phyloP scores from a whole-genome alignment of 1,284 basidiomycete genomes.

The Macrocybe sp. region DNA sequence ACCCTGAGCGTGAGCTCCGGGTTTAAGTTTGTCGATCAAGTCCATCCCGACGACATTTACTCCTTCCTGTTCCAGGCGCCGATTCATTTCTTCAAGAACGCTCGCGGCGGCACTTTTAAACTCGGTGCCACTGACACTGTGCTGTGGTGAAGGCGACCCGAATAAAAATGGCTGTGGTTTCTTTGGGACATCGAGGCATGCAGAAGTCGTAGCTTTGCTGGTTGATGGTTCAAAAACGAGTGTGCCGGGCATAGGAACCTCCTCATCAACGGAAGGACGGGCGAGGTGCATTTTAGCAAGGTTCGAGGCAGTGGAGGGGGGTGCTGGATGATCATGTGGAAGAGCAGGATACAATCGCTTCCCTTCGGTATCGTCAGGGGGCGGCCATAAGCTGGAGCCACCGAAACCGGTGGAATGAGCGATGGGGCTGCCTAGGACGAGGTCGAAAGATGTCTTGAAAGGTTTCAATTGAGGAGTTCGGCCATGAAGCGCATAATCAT shows the following conservation, averaged over 20 bases:
- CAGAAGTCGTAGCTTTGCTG: conserved; percentile 8
- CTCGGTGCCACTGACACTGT: conserved; percentile 53
- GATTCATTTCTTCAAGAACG: conserved; percentile 76
- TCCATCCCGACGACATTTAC: conserved; percentile 37
- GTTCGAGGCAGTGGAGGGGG: conserved; percentile 8
- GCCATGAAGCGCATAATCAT: conserved; percentile 7
- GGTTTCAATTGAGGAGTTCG: conserved; percentile 58
- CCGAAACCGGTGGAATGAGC: conserved; percentile 17
- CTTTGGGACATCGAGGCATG: conserved; percentile 6
- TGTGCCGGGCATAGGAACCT: conserved; percentile 17
- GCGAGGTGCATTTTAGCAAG: conserved; percentile 3
- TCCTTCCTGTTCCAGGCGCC: conserved; percentile 49
- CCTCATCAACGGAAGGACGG: conserved; percentile 5
- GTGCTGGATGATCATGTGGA: conserved; percentile 36
- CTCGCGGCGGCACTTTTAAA: conserved; percentile 57
- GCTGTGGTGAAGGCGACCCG: conserved; percentile 61
- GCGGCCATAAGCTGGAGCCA: conserved; percentile 38
- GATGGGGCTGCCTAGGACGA: conserved; percentile 53
- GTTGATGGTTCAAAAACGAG: conserved; percentile 8
- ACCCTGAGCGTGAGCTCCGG: conserved; percentile 16
- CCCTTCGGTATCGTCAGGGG: conserved; percentile 20
- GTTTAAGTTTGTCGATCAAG: conserved; percentile 32
- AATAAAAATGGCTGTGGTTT: conserved; percentile 55
- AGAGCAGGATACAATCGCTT: conserved; percentile 45
- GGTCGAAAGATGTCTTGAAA: conserved; percentile 60